Base-by-base conservation (phyloP, 2,329 filamentous ascomycete species). In the Penicillium sp. region DNA sequence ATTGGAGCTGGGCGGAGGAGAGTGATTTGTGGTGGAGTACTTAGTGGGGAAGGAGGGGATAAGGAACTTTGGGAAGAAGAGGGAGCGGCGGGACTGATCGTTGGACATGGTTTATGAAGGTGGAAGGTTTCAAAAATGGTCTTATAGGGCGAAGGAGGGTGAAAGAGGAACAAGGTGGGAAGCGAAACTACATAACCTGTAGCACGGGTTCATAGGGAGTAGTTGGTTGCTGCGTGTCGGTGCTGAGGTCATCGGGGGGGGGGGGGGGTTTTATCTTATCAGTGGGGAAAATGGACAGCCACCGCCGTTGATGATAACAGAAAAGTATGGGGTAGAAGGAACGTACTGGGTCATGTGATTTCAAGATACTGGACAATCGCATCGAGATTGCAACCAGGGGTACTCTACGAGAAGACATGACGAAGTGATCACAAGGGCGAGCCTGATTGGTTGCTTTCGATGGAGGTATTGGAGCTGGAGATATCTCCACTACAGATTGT, bases 41-140 rank as follows among this genome's bases (percentile, higher is more conserved):
- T 43, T 43, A 10, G 19, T 74, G 40, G 79, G 80, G 71, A 84
- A 63, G 14, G 81, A 78, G 8, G 81, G 80, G 57, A 83, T 73
- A 48, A 85, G 76, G 66, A 83, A 85, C 42, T 78, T 80, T 16
- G 83, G 82, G 72, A 85, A 84, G 64, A 80, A 65, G 14, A 76
- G 65, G 37, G 76, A 33, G 45, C 54, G 66, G 42, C 56, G 59
- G 26, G 19, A 35, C 22, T 62, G 45, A 6, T 62, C 63, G 45
- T 64, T 68, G 10, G 65, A 48, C 69, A 70, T 70, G 4, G n/a
- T 61, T 52, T 30, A 6, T 6, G 26, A 48, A 10, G 16, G 11
- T 6, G 6, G 1, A 11, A 33, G 10, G 10, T 11, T 11, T n/a
- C 16, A 14, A 6, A 3, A 1, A n/a, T n/a, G 7, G 25, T 30